phyloP scores from a whole-genome alignment of 257 asterid genomes.

The Lavandula angustifolia region DNA sequence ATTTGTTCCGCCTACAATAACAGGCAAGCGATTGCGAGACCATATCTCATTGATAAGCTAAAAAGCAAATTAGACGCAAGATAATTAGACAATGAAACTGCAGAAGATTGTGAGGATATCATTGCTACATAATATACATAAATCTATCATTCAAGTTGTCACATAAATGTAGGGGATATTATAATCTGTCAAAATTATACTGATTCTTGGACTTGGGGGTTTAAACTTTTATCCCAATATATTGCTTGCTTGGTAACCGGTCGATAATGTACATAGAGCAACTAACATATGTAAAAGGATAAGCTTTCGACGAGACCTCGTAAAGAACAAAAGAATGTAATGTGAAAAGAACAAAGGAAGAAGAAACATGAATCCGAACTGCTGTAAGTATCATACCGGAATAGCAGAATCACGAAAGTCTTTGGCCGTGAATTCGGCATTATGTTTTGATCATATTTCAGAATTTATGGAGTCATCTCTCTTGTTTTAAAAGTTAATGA shows the following conservation, averaged over 20 bases:
- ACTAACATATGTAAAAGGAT: not conserved
- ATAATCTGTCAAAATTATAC: not conserved
- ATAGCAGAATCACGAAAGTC: slow-evolving; percentile 78
- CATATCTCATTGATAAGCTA: slow-evolving; percentile 79
- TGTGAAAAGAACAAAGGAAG: not conserved
- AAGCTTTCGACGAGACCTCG: not conserved
- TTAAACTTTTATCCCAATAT: too few relatives aligned
- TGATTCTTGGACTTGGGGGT: too few relatives aligned
- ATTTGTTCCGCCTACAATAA: slow-evolving; percentile 96
- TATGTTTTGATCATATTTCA: too few relatives aligned
- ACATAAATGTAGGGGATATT: not conserved
- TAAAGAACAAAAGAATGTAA: too few relatives aligned
- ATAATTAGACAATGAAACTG: slow-evolving; percentile 31
- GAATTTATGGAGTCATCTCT: too few relatives aligned
- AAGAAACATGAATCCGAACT: not conserved
- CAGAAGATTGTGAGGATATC: slow-evolving; percentile 23
- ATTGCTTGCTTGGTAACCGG: not conserved
- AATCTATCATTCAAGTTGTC: slow-evolving; percentile 3
- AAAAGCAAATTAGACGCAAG: slow-evolving; percentile 28
- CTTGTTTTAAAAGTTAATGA: not conserved
- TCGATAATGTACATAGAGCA: not conserved
- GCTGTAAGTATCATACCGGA: slow-evolving; percentile 45
- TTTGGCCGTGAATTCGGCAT: slow-evolving; percentile 76
- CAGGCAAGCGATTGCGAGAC: slow-evolving; percentile 82
- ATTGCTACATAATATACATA: slow-evolving; percentile 7